Percentiles rank a stretch among this genome's conserved stretches.
These are phyloP conservation scores for Candida chilensis DNA, from an alignment of 805 yeast genomes.

Conservation along the genomic window DNA sequence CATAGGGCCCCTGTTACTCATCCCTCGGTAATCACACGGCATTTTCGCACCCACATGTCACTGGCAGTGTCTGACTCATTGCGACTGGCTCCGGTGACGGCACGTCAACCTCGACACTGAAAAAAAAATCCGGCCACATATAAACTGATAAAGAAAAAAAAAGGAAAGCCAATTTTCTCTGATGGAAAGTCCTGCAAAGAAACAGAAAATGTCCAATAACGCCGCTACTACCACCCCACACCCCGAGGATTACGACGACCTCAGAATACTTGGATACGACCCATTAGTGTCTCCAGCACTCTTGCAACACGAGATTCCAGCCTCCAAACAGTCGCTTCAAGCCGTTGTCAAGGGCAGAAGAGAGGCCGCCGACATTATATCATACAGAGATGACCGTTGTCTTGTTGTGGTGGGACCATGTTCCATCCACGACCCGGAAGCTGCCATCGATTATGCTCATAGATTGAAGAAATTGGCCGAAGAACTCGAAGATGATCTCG, in stretches of 20 bases:
- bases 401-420: slow-evolving; percentile 94
- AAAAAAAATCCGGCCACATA: too few species aligned
- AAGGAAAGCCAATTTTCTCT: too few species aligned
- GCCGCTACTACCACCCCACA: slow-evolving; percentile 35
- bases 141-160: too few species aligned
- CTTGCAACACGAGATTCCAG: slow-evolving; percentile 77
- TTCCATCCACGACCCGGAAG: slow-evolving; percentile 85
- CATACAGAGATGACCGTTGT: slow-evolving; percentile 73
- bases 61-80: too few species aligned
- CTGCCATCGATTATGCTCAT: slow-evolving; percentile 82
- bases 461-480: slow-evolving; percentile 59
- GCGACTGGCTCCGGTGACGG: too few species aligned
- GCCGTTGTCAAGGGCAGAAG: slow-evolving; percentile 72
- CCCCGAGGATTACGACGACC: slow-evolving; percentile 66
- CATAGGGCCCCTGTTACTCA: too few species aligned
- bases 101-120: too few species aligned
- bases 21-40: too few species aligned
- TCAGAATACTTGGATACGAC: slow-evolving; percentile 81
- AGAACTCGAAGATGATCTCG: slow-evolving; percentile 67
- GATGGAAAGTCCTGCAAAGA: too few species aligned
- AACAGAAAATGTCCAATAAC: neutral
- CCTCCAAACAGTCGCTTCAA: slow-evolving; percentile 40
- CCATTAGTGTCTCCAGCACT: slow-evolving; percentile 92
- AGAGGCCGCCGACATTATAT: slow-evolving; percentile 67
- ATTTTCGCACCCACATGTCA: too few species aligned